A percentile compares a stretch with the other conserved stretches of the same genome.
Conservation (phyloP, 257 asterid species). For the Fraxinus pennsylvanica region DNA sequence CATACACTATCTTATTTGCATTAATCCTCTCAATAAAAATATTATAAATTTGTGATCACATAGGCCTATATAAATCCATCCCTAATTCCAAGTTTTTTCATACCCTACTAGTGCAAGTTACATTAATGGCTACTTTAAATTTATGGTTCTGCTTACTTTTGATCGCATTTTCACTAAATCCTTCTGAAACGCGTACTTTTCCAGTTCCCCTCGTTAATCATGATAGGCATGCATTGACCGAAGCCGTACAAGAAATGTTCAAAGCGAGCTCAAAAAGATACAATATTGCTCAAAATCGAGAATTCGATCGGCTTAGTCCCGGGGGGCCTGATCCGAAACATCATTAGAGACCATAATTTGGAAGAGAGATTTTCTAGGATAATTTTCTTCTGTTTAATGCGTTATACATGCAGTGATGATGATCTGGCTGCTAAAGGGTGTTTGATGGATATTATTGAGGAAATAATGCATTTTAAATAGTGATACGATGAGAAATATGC, state of each 20-base stretch:
- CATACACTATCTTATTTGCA: slow-evolving; percentile 3
- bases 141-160: slow-evolving; percentile 25
- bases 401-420: not conserved
- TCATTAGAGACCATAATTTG: slow-evolving; percentile 23
- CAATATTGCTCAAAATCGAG: slow-evolving; percentile 21
- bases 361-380: not conserved
- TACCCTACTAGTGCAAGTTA: no score
- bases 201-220: not conserved
- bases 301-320: slow-evolving; percentile 36
- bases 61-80: slow-evolving; percentile 23
- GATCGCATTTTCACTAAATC: slow-evolving; percentile 8
- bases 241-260: slow-evolving; percentile 33
- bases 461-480: no score
- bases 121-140: slow-evolving; percentile 34
- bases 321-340: slow-evolving; percentile 64
- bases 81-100: not conserved
- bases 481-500: no score
- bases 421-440: not conserved
- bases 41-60: not conserved
- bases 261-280: slow-evolving; percentile 28
- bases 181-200: slow-evolving; percentile 28
- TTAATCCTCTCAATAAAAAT: not conserved
- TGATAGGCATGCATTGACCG: slow-evolving; percentile 24
- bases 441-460: no score
- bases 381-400: no score